Conservation (phyloP, 108 stramenopile genomes). For the Aureococcus anophagefferens region DNA sequence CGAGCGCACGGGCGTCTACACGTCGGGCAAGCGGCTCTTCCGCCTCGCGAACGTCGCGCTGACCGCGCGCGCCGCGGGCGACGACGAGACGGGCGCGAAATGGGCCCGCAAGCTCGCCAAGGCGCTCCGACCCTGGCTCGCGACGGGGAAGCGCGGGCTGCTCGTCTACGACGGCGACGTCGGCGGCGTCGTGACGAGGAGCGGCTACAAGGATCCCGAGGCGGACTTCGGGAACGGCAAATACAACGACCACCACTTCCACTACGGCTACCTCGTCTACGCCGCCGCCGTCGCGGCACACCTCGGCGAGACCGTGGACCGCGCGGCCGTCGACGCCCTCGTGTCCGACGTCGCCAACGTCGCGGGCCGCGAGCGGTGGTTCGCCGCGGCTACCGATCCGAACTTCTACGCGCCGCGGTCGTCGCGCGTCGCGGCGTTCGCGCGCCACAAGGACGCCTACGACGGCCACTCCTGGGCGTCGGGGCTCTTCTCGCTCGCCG, state of each 20-base stretch:
- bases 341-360: conserved; percentile 21
- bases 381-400: too few relatives aligned
- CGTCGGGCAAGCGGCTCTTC: not conserved
- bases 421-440: not conserved
- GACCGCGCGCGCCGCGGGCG: not conserved
- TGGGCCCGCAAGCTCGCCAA: not conserved
- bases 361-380: not conserved
- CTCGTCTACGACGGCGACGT: conserved; percentile 14
- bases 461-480: conserved; percentile 36
- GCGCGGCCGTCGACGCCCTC: not conserved
- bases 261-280: conserved; percentile 37
- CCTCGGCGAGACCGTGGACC: not conserved
- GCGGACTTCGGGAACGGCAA: conserved; percentile 15
- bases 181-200: conserved; percentile 13
- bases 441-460: conserved; percentile 34
- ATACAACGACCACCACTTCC: conserved; percentile 43
- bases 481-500: conserved; percentile 30
- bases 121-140: not conserved
- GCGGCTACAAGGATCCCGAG: not conserved
- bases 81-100: not conserved
- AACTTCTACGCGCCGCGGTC: too few relatives aligned
- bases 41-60: not conserved
- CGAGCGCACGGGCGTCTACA: not conserved
- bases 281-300: conserved; percentile 20
- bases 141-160: not conserved